Conservation (phyloP, 1,284 basidiomycete genomes). For the Rhizoctonia solani region DNA sequence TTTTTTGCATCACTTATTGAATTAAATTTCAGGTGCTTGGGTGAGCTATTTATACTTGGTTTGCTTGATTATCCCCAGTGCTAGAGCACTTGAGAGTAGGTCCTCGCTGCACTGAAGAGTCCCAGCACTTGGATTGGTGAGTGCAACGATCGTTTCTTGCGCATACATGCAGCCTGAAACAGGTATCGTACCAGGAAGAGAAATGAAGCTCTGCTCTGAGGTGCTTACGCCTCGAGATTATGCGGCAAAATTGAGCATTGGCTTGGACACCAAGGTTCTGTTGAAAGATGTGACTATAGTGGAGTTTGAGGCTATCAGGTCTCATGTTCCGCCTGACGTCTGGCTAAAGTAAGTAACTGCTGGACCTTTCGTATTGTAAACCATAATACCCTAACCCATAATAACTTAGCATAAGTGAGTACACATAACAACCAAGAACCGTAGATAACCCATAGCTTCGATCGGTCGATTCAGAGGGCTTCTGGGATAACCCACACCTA, state of each 20-base stretch:
- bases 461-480: neutral
- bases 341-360: constrained; percentile 9
- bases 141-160: neutral
- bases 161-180: neutral
- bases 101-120: neutral
- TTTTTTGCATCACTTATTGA: neutral
- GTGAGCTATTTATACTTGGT: neutral
- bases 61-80: too few relatives aligned
- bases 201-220: neutral
- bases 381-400: neutral
- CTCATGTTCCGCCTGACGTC: neutral
- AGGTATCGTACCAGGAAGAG: neutral
- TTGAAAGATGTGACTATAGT: neutral
- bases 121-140: neutral
- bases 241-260: neutral
- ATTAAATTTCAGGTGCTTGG: neutral
- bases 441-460: neutral
- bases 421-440: neutral
- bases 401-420: neutral
- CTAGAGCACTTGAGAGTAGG: too few relatives aligned
- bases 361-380: neutral
- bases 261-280: neutral
- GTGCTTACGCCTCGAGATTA: neutral
- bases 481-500: neutral
- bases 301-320: neutral